phyloP scores from a whole-genome alignment of 2,329 filamentous ascomycete species.

The Pseudocercospora pini-densiflorae region DNA sequence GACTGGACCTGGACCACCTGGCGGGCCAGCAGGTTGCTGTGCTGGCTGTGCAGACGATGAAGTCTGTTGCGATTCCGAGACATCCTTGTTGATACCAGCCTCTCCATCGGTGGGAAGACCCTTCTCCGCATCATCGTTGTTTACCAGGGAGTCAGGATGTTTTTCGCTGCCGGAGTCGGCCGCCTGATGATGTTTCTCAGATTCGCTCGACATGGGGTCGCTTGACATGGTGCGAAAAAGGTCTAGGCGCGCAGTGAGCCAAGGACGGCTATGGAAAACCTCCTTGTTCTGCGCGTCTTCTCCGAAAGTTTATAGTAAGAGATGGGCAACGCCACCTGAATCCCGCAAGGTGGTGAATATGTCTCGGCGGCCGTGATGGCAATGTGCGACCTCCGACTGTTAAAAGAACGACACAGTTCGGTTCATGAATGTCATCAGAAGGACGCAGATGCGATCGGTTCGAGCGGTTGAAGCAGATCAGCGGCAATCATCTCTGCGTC shows the following conservation, averaged over 20 bases:
- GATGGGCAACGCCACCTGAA: background rate
- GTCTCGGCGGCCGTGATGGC: background rate
- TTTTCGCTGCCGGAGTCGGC: constrained; percentile 5
- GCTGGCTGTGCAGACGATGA: background rate
- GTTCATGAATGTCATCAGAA: background rate
- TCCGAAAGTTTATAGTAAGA: background rate
- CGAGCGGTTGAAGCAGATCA: background rate
- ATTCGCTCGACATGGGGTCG: background rate
- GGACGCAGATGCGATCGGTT: background rate
- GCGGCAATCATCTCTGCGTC: background rate
- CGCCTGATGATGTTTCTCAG: constrained; percentile 5
- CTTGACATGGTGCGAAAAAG: background rate
- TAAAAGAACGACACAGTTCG: background rate
- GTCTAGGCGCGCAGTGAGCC: background rate
- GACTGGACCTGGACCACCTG: constrained; percentile 14
- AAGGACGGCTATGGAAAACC: background rate
- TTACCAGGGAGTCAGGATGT: constrained; percentile 3
- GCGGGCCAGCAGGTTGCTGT: constrained; percentile 4
- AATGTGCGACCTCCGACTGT: background rate
- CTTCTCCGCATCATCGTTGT: constrained; percentile 5
- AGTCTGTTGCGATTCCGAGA: background rate
- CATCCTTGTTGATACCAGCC: background rate
- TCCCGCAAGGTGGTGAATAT: background rate
- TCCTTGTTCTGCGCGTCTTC: background rate
- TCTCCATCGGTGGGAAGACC: background rate